Percentiles rank a stretch among this genome's conserved stretches.
phyloP scores from a whole-genome alignment of 2,329 filamentous ascomycete species.

The Alternaria tenuissima region DNA sequence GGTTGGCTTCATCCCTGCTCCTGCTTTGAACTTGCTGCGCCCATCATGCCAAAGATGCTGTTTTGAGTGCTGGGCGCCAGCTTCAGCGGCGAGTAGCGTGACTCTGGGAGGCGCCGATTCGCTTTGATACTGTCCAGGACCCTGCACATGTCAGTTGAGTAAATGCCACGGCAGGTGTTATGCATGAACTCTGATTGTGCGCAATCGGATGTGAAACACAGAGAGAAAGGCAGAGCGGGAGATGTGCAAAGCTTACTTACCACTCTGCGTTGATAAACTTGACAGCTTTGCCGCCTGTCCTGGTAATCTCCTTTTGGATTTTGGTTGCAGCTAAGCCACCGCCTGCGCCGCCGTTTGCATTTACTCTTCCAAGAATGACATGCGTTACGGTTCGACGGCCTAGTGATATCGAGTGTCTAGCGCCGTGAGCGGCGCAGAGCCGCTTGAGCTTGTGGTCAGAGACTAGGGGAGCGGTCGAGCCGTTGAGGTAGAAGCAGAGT shows the following conservation, averaged over 20 bases:
- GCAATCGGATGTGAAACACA: neutral
- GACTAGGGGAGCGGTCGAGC: conserved; percentile 79
- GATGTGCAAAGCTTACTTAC: conserved; percentile 49
- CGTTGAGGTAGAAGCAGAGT: conserved; percentile 84
- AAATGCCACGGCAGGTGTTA: neutral
- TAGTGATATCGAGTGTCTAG: conserved; percentile 72
- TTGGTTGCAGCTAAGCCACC: conserved; percentile 81
- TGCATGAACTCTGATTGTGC: conserved; percentile 4
- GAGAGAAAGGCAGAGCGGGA: neutral
- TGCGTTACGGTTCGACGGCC: conserved; percentile 81
- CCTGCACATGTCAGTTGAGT: conserved; percentile 58
- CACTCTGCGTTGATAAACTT: conserved; percentile 85
- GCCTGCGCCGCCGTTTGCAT: conserved; percentile 63
- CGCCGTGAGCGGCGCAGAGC: conserved; percentile 78
- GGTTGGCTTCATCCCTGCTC: conserved; percentile 18
- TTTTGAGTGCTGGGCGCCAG: conserved; percentile 38
- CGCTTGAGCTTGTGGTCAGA: conserved; percentile 89
- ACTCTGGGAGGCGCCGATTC: conserved; percentile 77
- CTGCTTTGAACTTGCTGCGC: conserved; percentile 7
- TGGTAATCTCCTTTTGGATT: conserved; percentile 79
- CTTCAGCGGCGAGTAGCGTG: conserved; percentile 65
- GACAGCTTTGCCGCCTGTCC: conserved; percentile 71
- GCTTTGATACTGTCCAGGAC: conserved; percentile 83
- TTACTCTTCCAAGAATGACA: conserved; percentile 72
- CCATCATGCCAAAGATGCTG: conserved; percentile 33